A percentile compares a stretch with the other conserved stretches of the same genome.
These are phyloP conservation scores for Rhododendron henanense DNA, from an alignment of 148 eudicot genomes.

Conservation along the genomic window DNA sequence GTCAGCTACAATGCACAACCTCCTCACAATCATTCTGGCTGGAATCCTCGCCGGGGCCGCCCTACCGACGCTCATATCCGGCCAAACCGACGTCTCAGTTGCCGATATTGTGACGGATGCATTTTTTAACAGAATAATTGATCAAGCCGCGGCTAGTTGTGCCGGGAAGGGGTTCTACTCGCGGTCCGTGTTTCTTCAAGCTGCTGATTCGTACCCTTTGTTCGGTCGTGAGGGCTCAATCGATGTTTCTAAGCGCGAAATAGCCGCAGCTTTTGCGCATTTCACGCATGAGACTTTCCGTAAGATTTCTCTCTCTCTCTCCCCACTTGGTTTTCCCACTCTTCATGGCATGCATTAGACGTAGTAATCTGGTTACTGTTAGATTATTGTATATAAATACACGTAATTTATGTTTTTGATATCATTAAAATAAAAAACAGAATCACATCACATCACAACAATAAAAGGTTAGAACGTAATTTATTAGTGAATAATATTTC, in stretches of 20 bases:
- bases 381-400: no score
- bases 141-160: constrained; percentile 29
- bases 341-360: no score
- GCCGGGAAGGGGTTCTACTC: constrained; percentile 55
- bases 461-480: not conserved
- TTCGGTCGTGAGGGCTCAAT: constrained; percentile 47
- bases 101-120: constrained; percentile 32
- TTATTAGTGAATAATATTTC: no score
- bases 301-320: constrained; percentile 19
- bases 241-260: constrained; percentile 48
- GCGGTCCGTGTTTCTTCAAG: constrained; percentile 39
- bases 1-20: not conserved
- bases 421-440: not conserved
- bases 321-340: not conserved
- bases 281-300: constrained; percentile 66
- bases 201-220: constrained; percentile 17
- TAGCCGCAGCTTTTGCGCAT: constrained; percentile 74
- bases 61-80: constrained; percentile 12
- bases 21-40: constrained; percentile 3
- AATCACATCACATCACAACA: constrained; percentile 10
- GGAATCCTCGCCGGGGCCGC: constrained; percentile 14
- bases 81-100: constrained; percentile 22
- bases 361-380: not conserved
- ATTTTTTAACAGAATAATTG: constrained; percentile 48
- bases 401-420: no score